Percentiles rank a stretch among this genome's conserved stretches.
Conservation (phyloP, 2,329 filamentous ascomycete species). For the Nectriaceae sp. region DNA sequence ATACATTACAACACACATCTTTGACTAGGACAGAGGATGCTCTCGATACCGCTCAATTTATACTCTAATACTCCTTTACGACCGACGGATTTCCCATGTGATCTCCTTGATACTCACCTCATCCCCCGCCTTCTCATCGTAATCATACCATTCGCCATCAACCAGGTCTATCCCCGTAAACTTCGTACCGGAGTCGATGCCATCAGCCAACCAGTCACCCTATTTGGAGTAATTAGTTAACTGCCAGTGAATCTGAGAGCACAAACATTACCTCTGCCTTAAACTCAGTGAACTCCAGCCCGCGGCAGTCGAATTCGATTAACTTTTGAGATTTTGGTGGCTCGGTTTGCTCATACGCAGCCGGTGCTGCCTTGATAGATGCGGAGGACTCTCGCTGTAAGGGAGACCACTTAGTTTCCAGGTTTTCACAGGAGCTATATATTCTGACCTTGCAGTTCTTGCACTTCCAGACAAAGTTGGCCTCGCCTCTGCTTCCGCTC, state of each 20-base stretch:
- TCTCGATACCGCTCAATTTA: too few relatives aligned
- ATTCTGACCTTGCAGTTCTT: slow-evolving; percentile 86
- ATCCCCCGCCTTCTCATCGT: slow-evolving; percentile 89
- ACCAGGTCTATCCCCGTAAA: slow-evolving; percentile 80
- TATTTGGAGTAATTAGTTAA: slow-evolving; percentile 37
- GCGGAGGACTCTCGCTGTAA: slow-evolving; percentile 79
- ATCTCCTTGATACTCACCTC: slow-evolving; percentile 92
- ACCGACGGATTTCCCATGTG: slow-evolving; percentile 80
- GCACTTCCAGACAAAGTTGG: slow-evolving; percentile 99
- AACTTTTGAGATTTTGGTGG: slow-evolving; percentile 77
- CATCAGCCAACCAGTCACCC: slow-evolving; percentile 90
- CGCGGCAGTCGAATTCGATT: slow-evolving; percentile 90
- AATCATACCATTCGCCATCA: slow-evolving; percentile 97
- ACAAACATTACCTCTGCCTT: slow-evolving; percentile 70
- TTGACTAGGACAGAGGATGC: too few relatives aligned
- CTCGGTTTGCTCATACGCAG: slow-evolving; percentile 69
- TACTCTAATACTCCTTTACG: too few relatives aligned
- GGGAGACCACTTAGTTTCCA: slow-evolving; percentile 3
- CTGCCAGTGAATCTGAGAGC: too few relatives aligned
- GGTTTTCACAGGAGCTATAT: not conserved
- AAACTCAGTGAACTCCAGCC: slow-evolving; percentile 89
- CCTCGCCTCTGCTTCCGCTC: slow-evolving; percentile 90
- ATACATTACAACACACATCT: too few relatives aligned
- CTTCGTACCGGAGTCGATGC: slow-evolving; percentile 75
- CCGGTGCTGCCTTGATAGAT: slow-evolving; percentile 74